These are phyloP conservation scores for Eucalyptus lansdowneana DNA, from an alignment of 345 rosid genomes.

Conservation along the genomic window DNA sequence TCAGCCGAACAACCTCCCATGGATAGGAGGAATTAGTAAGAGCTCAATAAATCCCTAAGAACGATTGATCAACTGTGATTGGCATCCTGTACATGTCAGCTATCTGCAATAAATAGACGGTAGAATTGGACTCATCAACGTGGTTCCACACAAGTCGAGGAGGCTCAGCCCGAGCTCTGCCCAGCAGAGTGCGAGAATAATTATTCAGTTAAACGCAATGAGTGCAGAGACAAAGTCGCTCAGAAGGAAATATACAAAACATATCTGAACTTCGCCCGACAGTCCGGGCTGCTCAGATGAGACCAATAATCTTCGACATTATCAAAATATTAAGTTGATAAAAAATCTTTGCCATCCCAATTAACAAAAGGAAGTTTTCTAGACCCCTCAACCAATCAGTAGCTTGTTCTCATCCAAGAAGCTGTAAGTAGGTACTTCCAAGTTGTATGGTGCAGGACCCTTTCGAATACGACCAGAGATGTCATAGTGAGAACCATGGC, in stretches of 20 bases:
- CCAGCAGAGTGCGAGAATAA: neutral
- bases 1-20: neutral
- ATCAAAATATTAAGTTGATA: slow-evolving; percentile 1
- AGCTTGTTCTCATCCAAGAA: slow-evolving; percentile 84
- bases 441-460: slow-evolving; percentile 90
- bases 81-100: neutral
- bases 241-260: neutral
- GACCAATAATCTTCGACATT: slow-evolving; percentile 19
- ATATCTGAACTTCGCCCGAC: neutral
- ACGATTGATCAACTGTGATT: neutral
- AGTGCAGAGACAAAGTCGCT: neutral
- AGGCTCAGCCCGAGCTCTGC: neutral
- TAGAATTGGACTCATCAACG: neutral
- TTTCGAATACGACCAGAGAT: slow-evolving; percentile 89
- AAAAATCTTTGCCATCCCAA: neutral
- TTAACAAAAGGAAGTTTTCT: neutral
- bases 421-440: slow-evolving; percentile 86
- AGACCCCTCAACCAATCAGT: slow-evolving; percentile 48
- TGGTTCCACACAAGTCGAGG: neutral
- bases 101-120: neutral
- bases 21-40: neutral
- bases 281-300: neutral
- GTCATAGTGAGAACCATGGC: slow-evolving; percentile 95
- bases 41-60: neutral
- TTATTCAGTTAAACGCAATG: neutral